phyloP scores from a whole-genome alignment of 495 filamentous ascomycete species.

The Filosporella fistucella region DNA sequence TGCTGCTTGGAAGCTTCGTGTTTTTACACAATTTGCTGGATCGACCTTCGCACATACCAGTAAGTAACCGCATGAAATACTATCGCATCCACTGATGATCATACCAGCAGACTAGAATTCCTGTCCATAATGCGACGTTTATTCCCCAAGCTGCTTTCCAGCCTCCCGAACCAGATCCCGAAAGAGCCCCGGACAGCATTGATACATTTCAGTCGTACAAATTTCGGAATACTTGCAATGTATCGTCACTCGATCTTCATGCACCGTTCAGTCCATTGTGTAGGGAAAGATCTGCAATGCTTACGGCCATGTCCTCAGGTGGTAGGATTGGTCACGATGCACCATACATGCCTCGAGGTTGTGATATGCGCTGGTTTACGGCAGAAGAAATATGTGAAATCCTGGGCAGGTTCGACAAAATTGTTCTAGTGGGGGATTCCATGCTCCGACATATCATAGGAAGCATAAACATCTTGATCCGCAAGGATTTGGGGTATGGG shows the following conservation, averaged over 20 bases:
- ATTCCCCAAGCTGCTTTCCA: conserved; percentile 31
- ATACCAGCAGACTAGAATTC: too few species aligned
- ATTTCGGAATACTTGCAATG: conserved; percentile 37
- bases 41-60: neutral
- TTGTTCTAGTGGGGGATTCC: conserved; percentile 45
- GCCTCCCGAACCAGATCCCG: conserved; percentile 28
- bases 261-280: conserved; percentile 40
- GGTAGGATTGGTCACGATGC: conserved; percentile 45
- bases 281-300: conserved; percentile 31
- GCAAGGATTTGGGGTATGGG: conserved; percentile 47
- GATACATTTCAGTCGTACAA: conserved; percentile 36
- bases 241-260: conserved; percentile 46
- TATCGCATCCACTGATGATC: neutral
- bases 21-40: conserved; percentile 1
- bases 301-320: conserved; percentile 46
- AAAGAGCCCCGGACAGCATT: conserved; percentile 31
- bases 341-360: conserved; percentile 42
- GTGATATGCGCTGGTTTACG: conserved; percentile 36
- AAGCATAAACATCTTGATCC: conserved; percentile 43
- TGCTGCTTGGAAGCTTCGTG: neutral
- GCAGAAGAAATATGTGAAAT: conserved; percentile 46
- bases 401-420: conserved; percentile 40
- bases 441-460: conserved; percentile 51
- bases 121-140: conserved; percentile 16
- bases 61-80: neutral